phyloP scores from a whole-genome alignment of 345 rosid genomes.

The Dovyalis caffra region DNA sequence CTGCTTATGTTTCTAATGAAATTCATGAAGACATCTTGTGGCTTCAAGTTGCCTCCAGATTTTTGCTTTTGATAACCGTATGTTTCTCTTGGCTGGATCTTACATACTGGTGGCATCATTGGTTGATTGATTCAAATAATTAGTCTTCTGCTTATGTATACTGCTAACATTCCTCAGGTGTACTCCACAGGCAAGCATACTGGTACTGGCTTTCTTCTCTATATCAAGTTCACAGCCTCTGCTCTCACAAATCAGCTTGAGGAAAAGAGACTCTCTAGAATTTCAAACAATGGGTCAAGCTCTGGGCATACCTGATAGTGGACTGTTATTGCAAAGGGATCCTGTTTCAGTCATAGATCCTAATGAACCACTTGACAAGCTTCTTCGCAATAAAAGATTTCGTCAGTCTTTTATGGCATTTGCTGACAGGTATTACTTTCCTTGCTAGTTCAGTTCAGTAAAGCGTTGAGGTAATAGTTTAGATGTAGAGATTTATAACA shows the following conservation, averaged over 20 bases:
- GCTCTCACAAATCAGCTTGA: conserved; percentile 79
- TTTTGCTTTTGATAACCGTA: conserved; percentile 69
- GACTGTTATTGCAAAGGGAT: conserved; percentile 56
- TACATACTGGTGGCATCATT: not conserved
- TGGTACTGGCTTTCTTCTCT: conserved; percentile 70
- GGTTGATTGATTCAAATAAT: not conserved
- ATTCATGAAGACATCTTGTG: conserved; percentile 46
- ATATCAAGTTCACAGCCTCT: conserved; percentile 85
- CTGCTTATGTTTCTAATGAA: conserved; percentile 71
- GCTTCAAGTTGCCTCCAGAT: conserved; percentile 87
- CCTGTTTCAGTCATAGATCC: conserved; percentile 46
- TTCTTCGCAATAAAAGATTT: conserved; percentile 69
- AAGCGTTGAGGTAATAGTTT: too few species aligned
- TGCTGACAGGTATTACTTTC: conserved; percentile 91
- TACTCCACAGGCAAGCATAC: conserved; percentile 59
- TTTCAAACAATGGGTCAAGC: conserved; percentile 83
- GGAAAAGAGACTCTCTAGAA: conserved; percentile 55
- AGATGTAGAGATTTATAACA: too few species aligned
- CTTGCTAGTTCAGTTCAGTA: too few species aligned
- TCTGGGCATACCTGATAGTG: conserved; percentile 86
- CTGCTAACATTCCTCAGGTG: conserved; percentile 32
- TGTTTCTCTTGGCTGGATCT: conserved; percentile 15
- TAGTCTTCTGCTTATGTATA: conserved; percentile 15
- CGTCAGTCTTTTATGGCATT: conserved; percentile 86
- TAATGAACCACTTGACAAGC: conserved; percentile 77